A percentile compares a stretch with the other conserved stretches of the same genome.
These are phyloP conservation scores for Jamesozyma jinghongensis DNA, from an alignment of 805 yeast species.

Conservation along the genomic window DNA sequence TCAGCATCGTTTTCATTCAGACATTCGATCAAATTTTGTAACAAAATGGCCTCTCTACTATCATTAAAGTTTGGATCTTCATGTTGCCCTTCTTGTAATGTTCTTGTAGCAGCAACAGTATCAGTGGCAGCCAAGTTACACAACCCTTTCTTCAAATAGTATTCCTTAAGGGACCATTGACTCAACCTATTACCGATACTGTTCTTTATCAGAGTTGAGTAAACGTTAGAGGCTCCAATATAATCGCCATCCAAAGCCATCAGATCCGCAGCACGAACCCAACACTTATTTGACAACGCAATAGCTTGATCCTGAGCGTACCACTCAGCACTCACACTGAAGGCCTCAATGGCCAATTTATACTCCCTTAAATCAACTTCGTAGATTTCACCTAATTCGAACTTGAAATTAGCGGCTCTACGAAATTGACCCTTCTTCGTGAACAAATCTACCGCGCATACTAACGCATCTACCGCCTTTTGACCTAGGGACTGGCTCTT, in stretches of 20 bases:
- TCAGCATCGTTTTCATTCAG: conserved; percentile 75
- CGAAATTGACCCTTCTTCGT: conserved; percentile 91
- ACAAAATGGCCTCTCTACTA: conserved; percentile 66
- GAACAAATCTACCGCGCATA: conserved; percentile 72
- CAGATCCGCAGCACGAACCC: conserved; percentile 81
- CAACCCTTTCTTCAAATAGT: conserved; percentile 73
- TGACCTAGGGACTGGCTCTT: conserved; percentile 51
- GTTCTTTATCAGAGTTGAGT: conserved; percentile 69
- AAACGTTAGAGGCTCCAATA: conserved; percentile 63
- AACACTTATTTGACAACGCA: conserved; percentile 82
- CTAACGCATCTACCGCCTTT: conserved; percentile 52
- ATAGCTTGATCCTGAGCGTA: conserved; percentile 87
- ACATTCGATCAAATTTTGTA: conserved; percentile 60
- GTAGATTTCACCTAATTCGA: conserved; percentile 81
- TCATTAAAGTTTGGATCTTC: conserved; percentile 69
- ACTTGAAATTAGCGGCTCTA: conserved; percentile 88
- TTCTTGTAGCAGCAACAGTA: conserved; percentile 72
- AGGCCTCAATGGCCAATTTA: conserved; percentile 61
- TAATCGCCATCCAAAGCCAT: conserved; percentile 70
- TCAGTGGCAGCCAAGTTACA: conserved; percentile 82
- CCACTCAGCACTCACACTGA: conserved; percentile 95
- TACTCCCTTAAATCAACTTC: conserved; percentile 66
- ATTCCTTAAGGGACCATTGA: conserved; percentile 89
- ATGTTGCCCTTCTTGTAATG: conserved; percentile 49
- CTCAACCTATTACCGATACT: conserved; percentile 65